Percentiles rank a stretch among this genome's conserved stretches.
These are phyloP conservation scores for Diaporthe sp. DNA, from an alignment of 2,329 filamentous ascomycete genomes.

Conservation along the genomic window DNA sequence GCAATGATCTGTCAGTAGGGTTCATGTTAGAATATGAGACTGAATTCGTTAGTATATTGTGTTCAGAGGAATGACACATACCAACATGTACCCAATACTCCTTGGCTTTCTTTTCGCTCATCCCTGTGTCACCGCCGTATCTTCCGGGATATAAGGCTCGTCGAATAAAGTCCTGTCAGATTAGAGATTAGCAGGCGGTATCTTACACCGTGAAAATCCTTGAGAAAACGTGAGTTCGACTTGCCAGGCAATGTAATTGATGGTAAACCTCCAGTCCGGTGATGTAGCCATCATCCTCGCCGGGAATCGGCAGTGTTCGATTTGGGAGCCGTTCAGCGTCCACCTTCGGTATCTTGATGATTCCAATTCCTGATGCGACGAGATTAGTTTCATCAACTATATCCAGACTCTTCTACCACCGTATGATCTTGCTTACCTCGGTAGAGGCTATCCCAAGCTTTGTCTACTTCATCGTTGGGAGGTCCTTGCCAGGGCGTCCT, in stretches of 20 bases:
- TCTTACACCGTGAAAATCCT: not conserved
- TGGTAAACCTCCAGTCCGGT: not conserved
- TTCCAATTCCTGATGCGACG: not conserved
- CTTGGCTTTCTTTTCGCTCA: not conserved
- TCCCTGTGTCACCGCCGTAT: not conserved
- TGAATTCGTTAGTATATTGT: not conserved
- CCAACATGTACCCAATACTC: not conserved
- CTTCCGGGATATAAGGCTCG: not conserved
- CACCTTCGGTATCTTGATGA: not conserved
- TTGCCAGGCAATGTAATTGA: not conserved
- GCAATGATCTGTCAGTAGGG: not conserved
- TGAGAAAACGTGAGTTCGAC: not conserved
- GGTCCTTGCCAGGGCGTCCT: conserved; percentile 29
- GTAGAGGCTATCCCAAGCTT: conserved; percentile 33
- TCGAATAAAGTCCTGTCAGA: not conserved
- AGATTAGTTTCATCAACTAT: not conserved
- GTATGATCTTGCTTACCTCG: conserved; percentile 8
- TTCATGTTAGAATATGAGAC: not conserved
- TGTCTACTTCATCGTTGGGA: conserved; percentile 34
- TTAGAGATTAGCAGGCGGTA: not conserved
- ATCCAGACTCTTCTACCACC: not conserved
- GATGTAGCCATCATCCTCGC: not conserved
- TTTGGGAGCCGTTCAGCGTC: not conserved
- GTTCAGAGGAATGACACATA: not conserved
- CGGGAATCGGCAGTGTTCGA: not conserved